Percentiles rank a stretch among this genome's conserved stretches.
Evolutionary conservation across 2,329 filamentous ascomycete genomes (phyloP).

Genomic region (Penicillium sp.): DNA sequence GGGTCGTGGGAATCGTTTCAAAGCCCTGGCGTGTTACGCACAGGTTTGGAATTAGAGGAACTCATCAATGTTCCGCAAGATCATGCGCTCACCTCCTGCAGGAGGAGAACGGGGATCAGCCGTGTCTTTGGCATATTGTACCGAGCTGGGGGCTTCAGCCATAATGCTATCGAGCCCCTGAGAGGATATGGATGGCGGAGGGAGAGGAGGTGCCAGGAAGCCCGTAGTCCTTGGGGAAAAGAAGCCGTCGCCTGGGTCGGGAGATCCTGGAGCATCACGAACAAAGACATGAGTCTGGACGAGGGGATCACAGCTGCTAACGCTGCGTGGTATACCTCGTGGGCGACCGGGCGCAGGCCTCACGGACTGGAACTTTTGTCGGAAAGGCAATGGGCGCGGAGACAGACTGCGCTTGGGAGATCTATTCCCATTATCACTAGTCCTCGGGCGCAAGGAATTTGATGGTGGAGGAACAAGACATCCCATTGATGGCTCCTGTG

Average conservation of each 20-base stretch:
- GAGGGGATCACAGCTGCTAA: slow-evolving; percentile 31
- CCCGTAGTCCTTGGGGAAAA: slow-evolving; percentile 50
- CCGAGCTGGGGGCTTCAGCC: slow-evolving; percentile 16
- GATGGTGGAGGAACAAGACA: slow-evolving; percentile 31
- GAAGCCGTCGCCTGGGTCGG: slow-evolving; percentile 38
- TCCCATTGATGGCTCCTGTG: slow-evolving; percentile 29
- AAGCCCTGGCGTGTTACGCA: slow-evolving; percentile 1
- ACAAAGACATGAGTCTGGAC: slow-evolving; percentile 42
- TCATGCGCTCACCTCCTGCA: slow-evolving; percentile 40
- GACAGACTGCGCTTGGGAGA: slow-evolving; percentile 38
- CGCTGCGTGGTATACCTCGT: slow-evolving; percentile 24
- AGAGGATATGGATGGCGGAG: slow-evolving; percentile 38
- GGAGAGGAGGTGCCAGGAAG: slow-evolving; percentile 44
- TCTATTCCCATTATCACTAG: slow-evolving; percentile 27
- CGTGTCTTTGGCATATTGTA: slow-evolving; percentile 25
- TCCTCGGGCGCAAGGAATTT: slow-evolving; percentile 28
- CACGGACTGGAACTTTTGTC: slow-evolving; percentile 38
- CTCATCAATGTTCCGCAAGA: slow-evolving; percentile 51
- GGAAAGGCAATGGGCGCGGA: slow-evolving; percentile 42
- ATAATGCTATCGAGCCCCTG: slow-evolving; percentile 36
- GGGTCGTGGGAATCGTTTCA: slow-evolving; percentile 38
- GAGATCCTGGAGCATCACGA: slow-evolving; percentile 33
- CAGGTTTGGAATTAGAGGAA: slow-evolving; percentile 40
- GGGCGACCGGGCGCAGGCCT: slow-evolving; percentile 21
- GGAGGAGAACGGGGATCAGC: slow-evolving; percentile 46